Percentiles rank a stretch among this genome's conserved stretches.
Conservation (phyloP, 495 filamentous ascomycete species). For the Friedmanniomyces simplex region DNA sequence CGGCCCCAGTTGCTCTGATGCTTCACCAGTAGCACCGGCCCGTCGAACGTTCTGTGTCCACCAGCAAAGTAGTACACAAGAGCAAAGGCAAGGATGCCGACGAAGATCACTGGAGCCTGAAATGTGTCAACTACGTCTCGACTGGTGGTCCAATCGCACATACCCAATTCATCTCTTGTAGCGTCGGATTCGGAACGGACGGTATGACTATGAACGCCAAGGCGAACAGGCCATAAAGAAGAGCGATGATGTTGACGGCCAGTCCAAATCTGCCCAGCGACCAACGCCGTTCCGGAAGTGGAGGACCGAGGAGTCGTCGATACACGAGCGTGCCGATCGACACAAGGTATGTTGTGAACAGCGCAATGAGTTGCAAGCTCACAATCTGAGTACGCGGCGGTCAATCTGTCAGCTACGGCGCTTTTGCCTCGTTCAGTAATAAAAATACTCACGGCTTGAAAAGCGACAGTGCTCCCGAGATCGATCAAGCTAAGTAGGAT, state of each 20-base stretch:
- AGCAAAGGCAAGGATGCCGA: constrained; percentile 42
- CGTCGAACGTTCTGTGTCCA: constrained; percentile 59
- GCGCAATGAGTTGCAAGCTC: neutral
- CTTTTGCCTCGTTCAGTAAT: no score
- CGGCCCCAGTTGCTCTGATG: no score
- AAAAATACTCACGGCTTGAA: no score
- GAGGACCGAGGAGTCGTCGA: neutral
- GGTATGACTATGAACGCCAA: neutral
- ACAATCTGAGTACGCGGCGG: no score
- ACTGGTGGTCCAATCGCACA: no score
- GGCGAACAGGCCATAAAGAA: neutral
- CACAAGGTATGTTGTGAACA: neutral
- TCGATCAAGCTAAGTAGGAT: constrained; percentile 50
- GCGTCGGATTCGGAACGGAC: neutral
- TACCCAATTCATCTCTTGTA: constrained; percentile 9
- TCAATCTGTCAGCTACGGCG: no score
- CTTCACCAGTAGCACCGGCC: constrained; percentile 34
- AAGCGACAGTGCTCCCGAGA: constrained; percentile 45
- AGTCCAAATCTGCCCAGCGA: neutral
- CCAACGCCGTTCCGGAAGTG: constrained; percentile 1
- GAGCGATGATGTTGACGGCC: neutral
- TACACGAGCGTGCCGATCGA: constrained; percentile 2
- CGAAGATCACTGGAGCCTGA: neutral
- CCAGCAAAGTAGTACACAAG: constrained; percentile 58
- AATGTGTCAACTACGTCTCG: neutral